phyloP scores from a whole-genome alignment of 2,329 filamentous ascomycete species.

The Colletotrichum sp. region DNA sequence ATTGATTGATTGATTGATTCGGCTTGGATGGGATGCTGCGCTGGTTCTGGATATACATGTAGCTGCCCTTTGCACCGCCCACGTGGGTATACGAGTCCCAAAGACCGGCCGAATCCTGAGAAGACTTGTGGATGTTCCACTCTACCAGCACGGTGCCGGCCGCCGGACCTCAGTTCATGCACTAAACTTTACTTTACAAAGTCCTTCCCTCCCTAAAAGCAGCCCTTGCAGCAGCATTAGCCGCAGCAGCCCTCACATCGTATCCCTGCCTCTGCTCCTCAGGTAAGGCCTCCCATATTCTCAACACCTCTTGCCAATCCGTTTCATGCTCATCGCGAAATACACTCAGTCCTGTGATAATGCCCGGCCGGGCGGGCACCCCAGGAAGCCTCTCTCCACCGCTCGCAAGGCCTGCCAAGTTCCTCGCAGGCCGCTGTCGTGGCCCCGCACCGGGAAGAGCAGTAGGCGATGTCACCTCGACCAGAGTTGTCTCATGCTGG shows the following conservation, averaged over 20 bases:
- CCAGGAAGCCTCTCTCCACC: not conserved
- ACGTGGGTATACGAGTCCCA: too few relatives aligned
- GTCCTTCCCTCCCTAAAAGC: not conserved
- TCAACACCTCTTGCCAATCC: not conserved
- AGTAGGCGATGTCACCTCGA: not conserved
- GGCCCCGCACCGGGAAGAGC: not conserved
- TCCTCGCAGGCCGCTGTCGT: not conserved
- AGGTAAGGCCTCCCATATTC: not conserved
- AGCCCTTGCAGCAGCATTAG: not conserved
- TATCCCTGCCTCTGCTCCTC: not conserved
- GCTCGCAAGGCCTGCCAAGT: not conserved
- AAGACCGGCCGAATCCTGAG: too few relatives aligned
- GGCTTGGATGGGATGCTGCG: too few relatives aligned
- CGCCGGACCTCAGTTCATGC: too few relatives aligned
- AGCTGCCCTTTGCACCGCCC: too few relatives aligned
- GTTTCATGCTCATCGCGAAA: not conserved
- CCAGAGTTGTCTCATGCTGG: not conserved
- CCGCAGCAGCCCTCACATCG: not conserved
- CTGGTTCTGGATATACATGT: too few relatives aligned
- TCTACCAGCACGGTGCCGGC: too few relatives aligned
- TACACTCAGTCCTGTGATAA: not conserved
- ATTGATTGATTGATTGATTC: too few relatives aligned
- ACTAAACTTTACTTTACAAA: constrained; percentile 40
- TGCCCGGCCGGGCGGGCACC: not conserved
- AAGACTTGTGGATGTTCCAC: too few relatives aligned